Percentiles rank a stretch among this genome's conserved stretches.
Conservation (phyloP, 1,139 yeast species). For the Hyphopichia pseudoburtonii region DNA sequence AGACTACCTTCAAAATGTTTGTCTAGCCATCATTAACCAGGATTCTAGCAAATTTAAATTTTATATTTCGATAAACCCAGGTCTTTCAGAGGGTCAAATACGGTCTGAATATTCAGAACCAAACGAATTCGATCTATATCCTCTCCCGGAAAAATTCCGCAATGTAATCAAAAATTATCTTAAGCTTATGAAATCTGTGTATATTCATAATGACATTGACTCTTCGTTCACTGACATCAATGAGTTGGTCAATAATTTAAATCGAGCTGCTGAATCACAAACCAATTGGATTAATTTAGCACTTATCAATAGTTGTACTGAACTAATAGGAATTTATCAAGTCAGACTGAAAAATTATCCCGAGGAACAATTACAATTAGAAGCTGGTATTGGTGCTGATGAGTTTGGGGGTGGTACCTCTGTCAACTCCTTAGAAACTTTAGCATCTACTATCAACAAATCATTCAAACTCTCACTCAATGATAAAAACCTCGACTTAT, state of each 20-base stretch:
- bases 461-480: constrained; percentile 78
- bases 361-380: constrained; percentile 20
- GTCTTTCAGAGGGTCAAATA: constrained; percentile 22
- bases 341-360: constrained; percentile 35
- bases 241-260: constrained; percentile 47
- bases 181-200: constrained; percentile 37
- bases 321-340: constrained; percentile 50
- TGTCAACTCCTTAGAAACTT: constrained; percentile 39
- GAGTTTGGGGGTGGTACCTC: constrained; percentile 4
- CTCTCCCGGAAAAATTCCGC: constrained; percentile 36
- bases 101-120: constrained; percentile 36
- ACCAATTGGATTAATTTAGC: constrained; percentile 69
- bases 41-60: constrained; percentile 1
- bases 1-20: constrained; percentile 4
- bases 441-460: constrained; percentile 69
- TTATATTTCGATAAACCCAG: constrained; percentile 30
- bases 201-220: constrained; percentile 36
- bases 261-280: constrained; percentile 62
- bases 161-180: constrained; percentile 36
- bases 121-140: constrained; percentile 40
- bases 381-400: constrained; percentile 5
- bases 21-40: constrained; percentile 1
- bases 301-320: constrained; percentile 54
- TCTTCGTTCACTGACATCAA: constrained; percentile 39
- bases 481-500: constrained; percentile 62